phyloP scores from a whole-genome alignment of 2,329 filamentous ascomycete species.

The Albophoma yamanashiensis region DNA sequence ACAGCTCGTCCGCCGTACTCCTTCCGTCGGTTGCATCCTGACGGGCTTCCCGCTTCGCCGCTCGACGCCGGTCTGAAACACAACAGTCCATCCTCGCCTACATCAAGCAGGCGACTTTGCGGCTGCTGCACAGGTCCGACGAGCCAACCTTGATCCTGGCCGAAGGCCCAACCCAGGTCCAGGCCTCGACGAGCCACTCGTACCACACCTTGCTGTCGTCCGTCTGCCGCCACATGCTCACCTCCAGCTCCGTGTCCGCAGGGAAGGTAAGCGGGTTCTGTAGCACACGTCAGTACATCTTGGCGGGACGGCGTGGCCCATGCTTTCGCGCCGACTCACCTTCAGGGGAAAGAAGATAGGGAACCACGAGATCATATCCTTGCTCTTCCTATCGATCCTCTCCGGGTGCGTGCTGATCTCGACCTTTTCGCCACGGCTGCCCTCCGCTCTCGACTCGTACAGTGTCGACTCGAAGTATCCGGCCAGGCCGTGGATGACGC shows the following conservation, averaged over 20 bases:
- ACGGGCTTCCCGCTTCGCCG: background rate
- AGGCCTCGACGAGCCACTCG: slow-evolving; percentile 92
- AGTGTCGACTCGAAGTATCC: slow-evolving; percentile 97
- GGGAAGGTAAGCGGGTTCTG: slow-evolving; percentile 81
- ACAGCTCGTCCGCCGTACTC: background rate
- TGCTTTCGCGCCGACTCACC: slow-evolving; percentile 51
- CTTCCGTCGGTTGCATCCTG: background rate
- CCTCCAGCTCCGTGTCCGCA: slow-evolving; percentile 71
- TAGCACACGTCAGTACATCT: slow-evolving; percentile 3
- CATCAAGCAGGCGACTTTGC: slow-evolving; percentile 62
- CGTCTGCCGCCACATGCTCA: slow-evolving; percentile 93
- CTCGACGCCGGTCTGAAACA: background rate
- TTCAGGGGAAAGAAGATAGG: slow-evolving; percentile 96
- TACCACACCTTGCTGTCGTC: slow-evolving; percentile 97
- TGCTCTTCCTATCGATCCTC: slow-evolving; percentile 84
- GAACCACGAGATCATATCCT: slow-evolving; percentile 99
- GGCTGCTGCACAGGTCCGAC: slow-evolving; percentile 58
- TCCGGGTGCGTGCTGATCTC: slow-evolving; percentile 91
- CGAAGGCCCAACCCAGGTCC: slow-evolving; percentile 49
- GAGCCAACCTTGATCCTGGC: slow-evolving; percentile 54
- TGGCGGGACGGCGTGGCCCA: background rate
- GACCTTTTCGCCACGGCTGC: slow-evolving; percentile 39
- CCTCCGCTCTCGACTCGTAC: slow-evolving; percentile 47
- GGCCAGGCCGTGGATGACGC: slow-evolving; percentile 80
- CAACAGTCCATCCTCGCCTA: slow-evolving; percentile 18